phyloP scores from a whole-genome alignment of 805 yeast genomes.

The Tanozyma kutaoensis region DNA sequence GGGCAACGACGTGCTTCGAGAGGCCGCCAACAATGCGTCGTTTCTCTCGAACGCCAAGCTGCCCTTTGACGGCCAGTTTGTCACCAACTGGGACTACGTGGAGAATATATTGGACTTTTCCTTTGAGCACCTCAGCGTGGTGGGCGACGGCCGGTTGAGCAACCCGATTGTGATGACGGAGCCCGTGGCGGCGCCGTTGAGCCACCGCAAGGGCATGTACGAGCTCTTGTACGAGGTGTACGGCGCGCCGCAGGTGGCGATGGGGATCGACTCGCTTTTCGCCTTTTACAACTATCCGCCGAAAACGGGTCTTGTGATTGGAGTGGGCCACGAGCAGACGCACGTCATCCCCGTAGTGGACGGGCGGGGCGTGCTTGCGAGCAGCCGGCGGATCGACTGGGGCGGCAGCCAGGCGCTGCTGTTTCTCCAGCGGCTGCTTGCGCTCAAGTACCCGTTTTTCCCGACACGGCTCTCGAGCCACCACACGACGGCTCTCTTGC shows the following conservation, averaged over 20 bases:
- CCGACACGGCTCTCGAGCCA: slow-evolving; percentile 56
- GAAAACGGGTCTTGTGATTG: slow-evolving; percentile 58
- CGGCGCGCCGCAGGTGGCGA: slow-evolving; percentile 55
- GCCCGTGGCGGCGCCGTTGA: slow-evolving; percentile 52
- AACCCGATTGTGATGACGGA: slow-evolving; percentile 80
- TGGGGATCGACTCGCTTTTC: slow-evolving; percentile 77
- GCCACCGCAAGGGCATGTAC: slow-evolving; percentile 63
- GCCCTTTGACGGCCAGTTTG: slow-evolving; percentile 78
- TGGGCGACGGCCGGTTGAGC: slow-evolving; percentile 35
- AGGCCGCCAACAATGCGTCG: slow-evolving; percentile 27
- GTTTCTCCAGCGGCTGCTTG: slow-evolving; percentile 48
- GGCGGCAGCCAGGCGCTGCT: slow-evolving; percentile 71
- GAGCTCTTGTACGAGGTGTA: slow-evolving; percentile 82
- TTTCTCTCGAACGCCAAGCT: slow-evolving; percentile 56
- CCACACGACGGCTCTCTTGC: slow-evolving; percentile 56
- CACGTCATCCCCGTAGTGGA: slow-evolving; percentile 68
- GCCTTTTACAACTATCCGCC: slow-evolving; percentile 49
- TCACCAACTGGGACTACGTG: slow-evolving; percentile 86
- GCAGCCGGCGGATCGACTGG: slow-evolving; percentile 77
- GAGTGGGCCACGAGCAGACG: slow-evolving; percentile 74
- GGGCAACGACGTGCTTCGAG: slow-evolving; percentile 74
- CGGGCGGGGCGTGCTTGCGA: slow-evolving; percentile 53
- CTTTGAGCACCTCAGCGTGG: slow-evolving; percentile 65
- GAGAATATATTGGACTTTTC: slow-evolving; percentile 78
- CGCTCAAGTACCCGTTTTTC: slow-evolving; percentile 83